Evolutionary conservation across 2,329 filamentous ascomycete genomes (phyloP).

Genomic region (Diaporthe australafricana): DNA sequence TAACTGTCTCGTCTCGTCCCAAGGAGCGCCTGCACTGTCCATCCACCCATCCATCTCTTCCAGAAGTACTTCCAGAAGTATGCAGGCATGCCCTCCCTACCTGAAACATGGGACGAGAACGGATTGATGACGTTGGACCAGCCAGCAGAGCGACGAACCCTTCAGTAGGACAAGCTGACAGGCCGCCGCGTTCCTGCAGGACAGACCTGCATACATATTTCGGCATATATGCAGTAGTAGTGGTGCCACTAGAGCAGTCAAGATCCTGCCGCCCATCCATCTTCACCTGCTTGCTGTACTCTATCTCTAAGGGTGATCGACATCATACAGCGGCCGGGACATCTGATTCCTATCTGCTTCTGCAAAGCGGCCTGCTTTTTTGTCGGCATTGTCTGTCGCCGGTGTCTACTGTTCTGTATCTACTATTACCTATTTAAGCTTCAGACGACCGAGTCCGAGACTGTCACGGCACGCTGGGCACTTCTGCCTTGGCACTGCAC

Average conservation of each 20-base stretch:
- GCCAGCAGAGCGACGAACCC: not conserved
- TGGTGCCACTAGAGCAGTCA: slow-evolving; percentile 14
- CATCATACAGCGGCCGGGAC: not conserved
- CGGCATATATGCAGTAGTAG: slow-evolving; percentile 28
- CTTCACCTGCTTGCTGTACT: not conserved
- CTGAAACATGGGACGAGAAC: slow-evolving; percentile 28
- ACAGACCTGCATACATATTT: slow-evolving; percentile 22
- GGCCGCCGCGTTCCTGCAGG: slow-evolving; percentile 29
- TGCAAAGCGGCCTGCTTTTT: not conserved
- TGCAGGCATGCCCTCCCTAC: not conserved
- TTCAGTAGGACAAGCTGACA: slow-evolving; percentile 14
- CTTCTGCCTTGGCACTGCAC: not conserved
- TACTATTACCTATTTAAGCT: not conserved
- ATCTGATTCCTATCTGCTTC: not conserved
- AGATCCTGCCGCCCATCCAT: slow-evolving; percentile 15
- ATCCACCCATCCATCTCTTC: no score
- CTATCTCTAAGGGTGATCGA: not conserved
- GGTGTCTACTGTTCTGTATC: not conserved
- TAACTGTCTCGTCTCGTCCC: slow-evolving; percentile 13
- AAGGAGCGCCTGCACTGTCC: not conserved
- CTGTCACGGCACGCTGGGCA: not conserved
- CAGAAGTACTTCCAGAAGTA: not conserved
- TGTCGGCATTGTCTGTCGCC: not conserved
- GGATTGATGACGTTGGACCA: slow-evolving; percentile 16
- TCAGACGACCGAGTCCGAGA: slow-evolving; percentile 7